Conservation (phyloP, 257 asterid genomes). For the Eucommia ulmoides region DNA sequence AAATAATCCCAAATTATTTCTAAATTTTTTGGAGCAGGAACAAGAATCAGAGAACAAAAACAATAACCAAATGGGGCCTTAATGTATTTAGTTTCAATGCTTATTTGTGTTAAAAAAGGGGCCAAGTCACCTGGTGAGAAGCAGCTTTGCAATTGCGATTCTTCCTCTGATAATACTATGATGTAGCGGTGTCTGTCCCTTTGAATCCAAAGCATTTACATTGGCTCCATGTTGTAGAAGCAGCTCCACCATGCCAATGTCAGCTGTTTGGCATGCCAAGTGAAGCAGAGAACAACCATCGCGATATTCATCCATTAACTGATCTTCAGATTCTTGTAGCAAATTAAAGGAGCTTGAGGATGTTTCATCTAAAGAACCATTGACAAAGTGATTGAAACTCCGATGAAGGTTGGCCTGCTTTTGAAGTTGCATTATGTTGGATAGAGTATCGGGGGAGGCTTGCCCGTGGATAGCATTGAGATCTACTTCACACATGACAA, state of each 20-base stretch:
- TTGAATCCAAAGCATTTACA: constrained; percentile 43
- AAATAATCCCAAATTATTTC: no score
- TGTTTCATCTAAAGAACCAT: constrained; percentile 7
- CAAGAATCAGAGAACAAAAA: no score
- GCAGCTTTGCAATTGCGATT: constrained; percentile 44
- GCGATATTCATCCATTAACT: constrained; percentile 22
- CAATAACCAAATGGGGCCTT: not conserved
- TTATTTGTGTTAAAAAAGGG: no score
- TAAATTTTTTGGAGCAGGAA: no score
- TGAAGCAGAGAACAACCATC: constrained; percentile 81
- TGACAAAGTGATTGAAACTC: constrained; percentile 24
- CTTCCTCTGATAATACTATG: constrained; percentile 64
- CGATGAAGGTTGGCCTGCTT: constrained; percentile 20
- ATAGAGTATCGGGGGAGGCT: constrained; percentile 25
- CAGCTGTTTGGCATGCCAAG: constrained; percentile 86
- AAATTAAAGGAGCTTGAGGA: constrained; percentile 21
- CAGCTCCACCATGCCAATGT: constrained; percentile 82
- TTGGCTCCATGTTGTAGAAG: constrained; percentile 82
- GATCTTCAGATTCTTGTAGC: constrained; percentile 25
- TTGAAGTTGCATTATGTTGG: constrained; percentile 24
- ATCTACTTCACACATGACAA: constrained; percentile 51
- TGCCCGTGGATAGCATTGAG: constrained; percentile 55
- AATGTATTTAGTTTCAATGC: no score
- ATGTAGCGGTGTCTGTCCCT: constrained; percentile 77
- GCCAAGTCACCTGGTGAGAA: constrained; percentile 50